Evolutionary conservation across 495 filamentous ascomycete genomes (phyloP).

Genomic region (Tuber aestivum): DNA sequence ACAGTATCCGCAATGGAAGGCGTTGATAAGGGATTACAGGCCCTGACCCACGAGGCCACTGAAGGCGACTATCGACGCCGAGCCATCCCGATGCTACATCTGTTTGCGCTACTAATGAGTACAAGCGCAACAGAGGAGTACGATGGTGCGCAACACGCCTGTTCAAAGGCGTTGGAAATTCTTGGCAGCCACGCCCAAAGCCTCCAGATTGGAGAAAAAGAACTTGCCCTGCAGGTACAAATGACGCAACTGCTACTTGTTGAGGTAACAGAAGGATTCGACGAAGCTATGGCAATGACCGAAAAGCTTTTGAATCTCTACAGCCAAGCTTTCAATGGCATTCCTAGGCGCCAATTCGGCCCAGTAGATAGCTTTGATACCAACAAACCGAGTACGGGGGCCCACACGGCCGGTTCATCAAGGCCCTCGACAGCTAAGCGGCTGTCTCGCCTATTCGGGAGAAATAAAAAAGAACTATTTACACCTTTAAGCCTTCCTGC

Average conservation of each 20-base stretch:
- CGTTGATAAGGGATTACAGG: constrained; percentile 57
- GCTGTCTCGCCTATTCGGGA: constrained; percentile 14
- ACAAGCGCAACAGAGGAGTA: constrained; percentile 82
- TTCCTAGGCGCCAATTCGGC: constrained; percentile 12
- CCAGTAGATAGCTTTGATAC: constrained; percentile 26
- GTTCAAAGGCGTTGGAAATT: constrained; percentile 85
- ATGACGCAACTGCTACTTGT: constrained; percentile 86
- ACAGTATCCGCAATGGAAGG: constrained; percentile 68
- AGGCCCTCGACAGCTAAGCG: constrained; percentile 25
- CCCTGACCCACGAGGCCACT: constrained; percentile 27
- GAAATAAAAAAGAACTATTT: background rate
- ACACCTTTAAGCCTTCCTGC: background rate
- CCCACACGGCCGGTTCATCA: background rate
- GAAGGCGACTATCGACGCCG: constrained; percentile 49
- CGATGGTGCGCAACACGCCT: constrained; percentile 67
- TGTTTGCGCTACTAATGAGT: constrained; percentile 77
- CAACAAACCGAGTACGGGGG: background rate
- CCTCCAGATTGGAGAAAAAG: constrained; percentile 54
- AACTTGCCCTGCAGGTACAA: constrained; percentile 76
- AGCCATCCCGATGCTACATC: constrained; percentile 68
- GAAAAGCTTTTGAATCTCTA: constrained; percentile 80
- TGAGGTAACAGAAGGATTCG: constrained; percentile 73
- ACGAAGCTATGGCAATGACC: constrained; percentile 74
- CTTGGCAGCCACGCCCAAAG: constrained; percentile 33
- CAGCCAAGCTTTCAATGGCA: constrained; percentile 59